Conservation (phyloP, 139 green algal species). For the Deuterostichococcus epilithicus region DNA sequence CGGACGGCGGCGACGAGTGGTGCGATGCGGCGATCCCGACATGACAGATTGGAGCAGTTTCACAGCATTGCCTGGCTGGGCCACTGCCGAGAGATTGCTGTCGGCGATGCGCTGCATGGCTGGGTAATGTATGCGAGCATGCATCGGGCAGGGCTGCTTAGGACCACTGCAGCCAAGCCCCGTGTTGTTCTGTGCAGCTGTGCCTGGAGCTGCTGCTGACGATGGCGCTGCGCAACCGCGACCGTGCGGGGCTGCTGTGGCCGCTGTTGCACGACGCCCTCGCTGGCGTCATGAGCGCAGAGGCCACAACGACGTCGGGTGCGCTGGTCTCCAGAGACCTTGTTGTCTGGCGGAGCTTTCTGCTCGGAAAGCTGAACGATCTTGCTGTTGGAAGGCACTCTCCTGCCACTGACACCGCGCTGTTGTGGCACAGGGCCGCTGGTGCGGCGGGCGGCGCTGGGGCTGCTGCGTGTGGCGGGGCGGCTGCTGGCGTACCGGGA, state of each 20-base stretch:
- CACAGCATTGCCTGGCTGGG: no score
- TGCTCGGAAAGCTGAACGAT: no score
- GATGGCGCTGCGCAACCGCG: constrained; percentile 85
- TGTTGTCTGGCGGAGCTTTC: no score
- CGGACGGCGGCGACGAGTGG: no score
- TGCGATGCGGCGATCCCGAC: no score
- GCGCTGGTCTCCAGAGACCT: no score
- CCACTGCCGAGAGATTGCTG: no score
- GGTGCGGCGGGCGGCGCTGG: constrained; percentile 79
- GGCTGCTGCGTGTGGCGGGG: constrained; percentile 81
- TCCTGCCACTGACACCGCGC: neutral
- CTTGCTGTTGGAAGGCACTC: no score
- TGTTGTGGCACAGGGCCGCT: constrained; percentile 23
- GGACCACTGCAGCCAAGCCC: no score
- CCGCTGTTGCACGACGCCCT: constrained; percentile 73
- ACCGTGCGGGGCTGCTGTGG: constrained; percentile 83
- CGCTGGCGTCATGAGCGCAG: constrained; percentile 26
- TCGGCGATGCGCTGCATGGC: neutral
- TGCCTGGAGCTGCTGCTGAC: constrained; percentile 88
- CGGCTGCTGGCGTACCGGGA: constrained; percentile 88
- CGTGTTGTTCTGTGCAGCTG: constrained; percentile 48
- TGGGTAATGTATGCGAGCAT: neutral
- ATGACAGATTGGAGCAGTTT: no score
- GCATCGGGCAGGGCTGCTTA: no score
- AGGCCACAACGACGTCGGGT: neutral